Evolutionary conservation across 78 protist species (phyloP), one percentile per base, ranked within the genome.

Genomic region (slime mould (Dictyostelium discoideum)): DNA sequence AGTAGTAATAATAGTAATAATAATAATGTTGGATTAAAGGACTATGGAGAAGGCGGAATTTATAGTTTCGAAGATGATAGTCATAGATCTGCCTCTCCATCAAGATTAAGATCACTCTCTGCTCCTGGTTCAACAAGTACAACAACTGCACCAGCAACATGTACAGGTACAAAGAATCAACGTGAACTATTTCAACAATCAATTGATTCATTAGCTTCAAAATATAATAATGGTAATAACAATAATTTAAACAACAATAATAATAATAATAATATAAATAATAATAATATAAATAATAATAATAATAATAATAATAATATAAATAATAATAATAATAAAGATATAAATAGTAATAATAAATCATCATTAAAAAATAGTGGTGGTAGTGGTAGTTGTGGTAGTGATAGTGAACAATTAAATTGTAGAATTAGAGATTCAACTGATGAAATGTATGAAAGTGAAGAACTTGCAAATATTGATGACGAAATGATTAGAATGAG

Each of bases 41-140:
- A 74, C 37, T 37, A 37, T 37, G 81, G 77, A 10, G 77, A 69
- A 26, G 77, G 77, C 26, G 77, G 77, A 11, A 5, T 74, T 32
- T 74, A 37, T 39, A 4, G 11, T 37, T 37, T 74, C 2, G 24
- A 74, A 37, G 42, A 74, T 74, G 50, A 74, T 29, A 74, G 0
- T 14, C 18, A 74, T 74, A 74, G 50, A 74, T 74, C 81, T 0
- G 18, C 81, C 9, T 74, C 81, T 11, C 48, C 81, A 2, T 72
- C 73, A 42, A 86, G 92, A 86, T 37, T 77, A 14, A 86, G 92
- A 86, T 86, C 92, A 76, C 77, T 76, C 5, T 86, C 92, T 3
- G 79, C 84, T 40, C 80, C 89, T 16, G 37, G 54, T 22, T 42
- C 77, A 85, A 44, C 32, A 2, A n/a, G 65, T 14, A 85, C 77